Percentiles rank a stretch among this genome's conserved stretches.
These are phyloP conservation scores for Termitomyces sp. DNA, from an alignment of 768 basidiomycete genomes.

Conservation along the genomic window DNA sequence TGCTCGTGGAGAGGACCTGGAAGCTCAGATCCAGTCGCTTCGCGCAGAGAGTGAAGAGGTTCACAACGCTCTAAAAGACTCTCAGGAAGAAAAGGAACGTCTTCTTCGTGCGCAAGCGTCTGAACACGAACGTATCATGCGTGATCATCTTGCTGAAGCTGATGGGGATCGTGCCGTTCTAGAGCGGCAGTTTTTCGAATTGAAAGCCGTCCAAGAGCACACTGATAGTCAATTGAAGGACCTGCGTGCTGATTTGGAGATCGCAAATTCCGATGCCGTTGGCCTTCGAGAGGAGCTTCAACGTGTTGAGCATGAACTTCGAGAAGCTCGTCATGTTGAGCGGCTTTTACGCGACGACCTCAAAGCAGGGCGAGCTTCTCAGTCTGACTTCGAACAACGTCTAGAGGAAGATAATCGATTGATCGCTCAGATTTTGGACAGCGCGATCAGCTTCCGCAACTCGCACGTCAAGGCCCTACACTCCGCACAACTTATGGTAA, in stretches of 20 bases:
- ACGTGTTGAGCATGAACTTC: slow-evolving; percentile 62
- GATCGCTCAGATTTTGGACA: slow-evolving; percentile 76
- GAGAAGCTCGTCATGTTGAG: slow-evolving; percentile 62
- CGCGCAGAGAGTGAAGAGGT: slow-evolving; percentile 70
- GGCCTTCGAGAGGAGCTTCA: slow-evolving; percentile 71
- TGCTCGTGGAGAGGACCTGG: slow-evolving; percentile 65
- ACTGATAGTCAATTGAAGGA: slow-evolving; percentile 61
- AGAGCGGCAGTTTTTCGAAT: slow-evolving; percentile 79
- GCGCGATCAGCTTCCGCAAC: slow-evolving; percentile 71
- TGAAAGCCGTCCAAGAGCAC: slow-evolving; percentile 57
- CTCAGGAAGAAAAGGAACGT: slow-evolving; percentile 73
- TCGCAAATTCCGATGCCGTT: slow-evolving; percentile 61
- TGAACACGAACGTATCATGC: slow-evolving; percentile 58
- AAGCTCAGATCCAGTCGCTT: slow-evolving; percentile 66
- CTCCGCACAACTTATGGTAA: slow-evolving; percentile 50
- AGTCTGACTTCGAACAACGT: slow-evolving; percentile 60
- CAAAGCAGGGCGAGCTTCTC: slow-evolving; percentile 60
- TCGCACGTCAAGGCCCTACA: slow-evolving; percentile 70
- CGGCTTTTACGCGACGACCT: slow-evolving; percentile 69
- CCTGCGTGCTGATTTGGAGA: slow-evolving; percentile 50
- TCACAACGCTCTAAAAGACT: slow-evolving; percentile 59
- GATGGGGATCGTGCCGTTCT: slow-evolving; percentile 91
- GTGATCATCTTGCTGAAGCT: slow-evolving; percentile 88
- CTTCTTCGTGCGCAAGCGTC: slow-evolving; percentile 67
- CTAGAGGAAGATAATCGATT: slow-evolving; percentile 63